phyloP scores from a whole-genome alignment of 176 grass and related monocot genomes.

The Musa schizocarpa region DNA sequence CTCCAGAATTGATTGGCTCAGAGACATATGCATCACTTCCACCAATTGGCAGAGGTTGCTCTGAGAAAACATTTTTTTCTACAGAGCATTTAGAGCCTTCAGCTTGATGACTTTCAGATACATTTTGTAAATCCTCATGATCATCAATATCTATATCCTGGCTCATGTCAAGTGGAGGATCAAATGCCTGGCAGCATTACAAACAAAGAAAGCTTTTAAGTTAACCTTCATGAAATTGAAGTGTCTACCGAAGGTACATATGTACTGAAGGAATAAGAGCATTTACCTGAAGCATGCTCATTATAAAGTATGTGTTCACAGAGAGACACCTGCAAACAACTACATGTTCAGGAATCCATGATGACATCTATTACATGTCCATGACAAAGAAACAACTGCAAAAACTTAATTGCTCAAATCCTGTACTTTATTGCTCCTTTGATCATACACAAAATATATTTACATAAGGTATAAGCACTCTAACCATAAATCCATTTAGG shows the following conservation, averaged over 20 bases:
- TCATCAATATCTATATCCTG: constrained; percentile 48
- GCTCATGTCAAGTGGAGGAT: constrained; percentile 86
- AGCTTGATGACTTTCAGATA: constrained; percentile 34
- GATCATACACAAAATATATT: too few relatives aligned
- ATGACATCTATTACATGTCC: background rate
- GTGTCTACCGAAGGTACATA: constrained; percentile 10
- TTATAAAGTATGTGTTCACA: constrained; percentile 82
- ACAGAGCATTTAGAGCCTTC: constrained; percentile 27
- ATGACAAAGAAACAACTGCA: too few relatives aligned
- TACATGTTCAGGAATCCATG: constrained; percentile 20
- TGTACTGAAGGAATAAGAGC: constrained; percentile 8
- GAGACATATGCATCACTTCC: constrained; percentile 19
- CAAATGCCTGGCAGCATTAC: constrained; percentile 51
- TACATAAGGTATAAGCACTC: too few relatives aligned
- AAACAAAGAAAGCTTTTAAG: background rate
- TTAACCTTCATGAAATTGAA: background rate
- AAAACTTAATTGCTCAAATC: too few relatives aligned
- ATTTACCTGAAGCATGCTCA: constrained; percentile 95
- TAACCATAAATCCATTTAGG: too few relatives aligned
- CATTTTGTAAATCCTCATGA: constrained; percentile 31
- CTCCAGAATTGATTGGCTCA: background rate
- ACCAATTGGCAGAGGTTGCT: constrained; percentile 15
- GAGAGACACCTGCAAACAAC: constrained; percentile 78
- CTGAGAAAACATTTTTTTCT: constrained; percentile 24
- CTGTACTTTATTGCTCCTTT: too few relatives aligned